Evolutionary conservation across 768 basidiomycete species (phyloP).

Genomic region (Rubroboletus satanas): DNA sequence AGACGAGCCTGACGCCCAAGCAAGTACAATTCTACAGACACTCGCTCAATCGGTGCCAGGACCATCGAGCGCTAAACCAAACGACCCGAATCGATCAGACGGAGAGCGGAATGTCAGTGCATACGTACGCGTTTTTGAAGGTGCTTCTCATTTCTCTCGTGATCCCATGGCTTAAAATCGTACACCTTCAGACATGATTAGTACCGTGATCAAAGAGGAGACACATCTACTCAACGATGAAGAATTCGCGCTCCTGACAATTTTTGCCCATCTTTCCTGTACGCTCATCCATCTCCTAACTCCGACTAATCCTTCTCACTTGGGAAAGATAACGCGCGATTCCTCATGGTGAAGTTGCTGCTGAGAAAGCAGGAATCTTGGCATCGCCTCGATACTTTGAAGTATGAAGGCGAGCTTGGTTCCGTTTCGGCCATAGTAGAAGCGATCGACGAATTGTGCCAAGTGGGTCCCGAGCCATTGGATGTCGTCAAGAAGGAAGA

Average conservation of each 20-base stretch:
- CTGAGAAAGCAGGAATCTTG: slow-evolving; percentile 56
- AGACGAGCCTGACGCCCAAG: slow-evolving; percentile 10
- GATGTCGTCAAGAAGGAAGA: slow-evolving; percentile 13
- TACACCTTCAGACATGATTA: slow-evolving; percentile 49
- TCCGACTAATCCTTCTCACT: slow-evolving; percentile 6
- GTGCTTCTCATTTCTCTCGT: slow-evolving; percentile 5
- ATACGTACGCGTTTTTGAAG: slow-evolving; percentile 32
- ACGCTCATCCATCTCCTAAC: slow-evolving; percentile 21
- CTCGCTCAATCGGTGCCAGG: slow-evolving; percentile 10
- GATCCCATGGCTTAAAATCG: not conserved
- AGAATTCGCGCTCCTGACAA: slow-evolving; percentile 44
- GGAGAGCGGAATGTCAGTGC: slow-evolving; percentile 15
- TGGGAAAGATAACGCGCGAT: slow-evolving; percentile 48
- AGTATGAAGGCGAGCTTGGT: slow-evolving; percentile 42
- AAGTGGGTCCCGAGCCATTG: slow-evolving; percentile 1
- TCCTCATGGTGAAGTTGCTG: slow-evolving; percentile 60
- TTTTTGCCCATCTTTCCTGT: slow-evolving; percentile 49
- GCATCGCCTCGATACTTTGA: slow-evolving; percentile 45
- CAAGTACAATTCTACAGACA: not conserved
- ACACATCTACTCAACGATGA: slow-evolving; percentile 45
- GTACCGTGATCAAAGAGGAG: slow-evolving; percentile 48
- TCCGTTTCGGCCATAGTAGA: slow-evolving; percentile 31
- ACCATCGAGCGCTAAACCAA: slow-evolving; percentile 8
- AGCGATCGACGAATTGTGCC: slow-evolving; percentile 46
- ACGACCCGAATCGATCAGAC: slow-evolving; percentile 1